phyloP scores from a whole-genome alignment of 2,329 filamentous ascomycete species.

The Huntiella savannae region DNA sequence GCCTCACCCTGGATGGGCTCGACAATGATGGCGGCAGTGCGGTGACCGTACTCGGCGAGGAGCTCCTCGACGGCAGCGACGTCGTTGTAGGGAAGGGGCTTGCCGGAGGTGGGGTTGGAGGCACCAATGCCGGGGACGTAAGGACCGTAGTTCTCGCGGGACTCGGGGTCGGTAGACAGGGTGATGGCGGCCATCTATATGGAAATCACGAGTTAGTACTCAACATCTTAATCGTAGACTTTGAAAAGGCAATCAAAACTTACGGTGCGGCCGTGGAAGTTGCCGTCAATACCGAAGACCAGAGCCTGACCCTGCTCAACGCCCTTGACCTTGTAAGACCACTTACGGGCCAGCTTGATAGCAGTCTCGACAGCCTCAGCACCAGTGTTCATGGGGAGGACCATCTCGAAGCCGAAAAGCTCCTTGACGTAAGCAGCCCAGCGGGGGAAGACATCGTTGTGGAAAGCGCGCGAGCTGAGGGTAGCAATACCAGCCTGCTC shows the following conservation, averaged over 20 bases:
- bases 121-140: constrained; percentile 82
- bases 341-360: constrained; percentile 90
- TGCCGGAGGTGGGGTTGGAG: constrained; percentile 50
- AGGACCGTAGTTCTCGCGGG: constrained; percentile 88
- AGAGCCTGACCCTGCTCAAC: constrained; percentile 70
- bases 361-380: constrained; percentile 92
- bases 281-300: constrained; percentile 69
- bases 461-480: constrained; percentile 83
- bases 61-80: constrained; percentile 60
- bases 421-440: constrained; percentile 84
- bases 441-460: constrained; percentile 94
- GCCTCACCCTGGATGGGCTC: constrained; percentile 97
- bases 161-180: constrained; percentile 87
- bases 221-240: background rate
- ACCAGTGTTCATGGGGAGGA: constrained; percentile 93
- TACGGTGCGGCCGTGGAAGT: constrained; percentile 92
- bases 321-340: constrained; percentile 92
- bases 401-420: constrained; percentile 93
- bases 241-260: constrained; percentile 18
- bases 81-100: constrained; percentile 72
- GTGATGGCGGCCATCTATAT: constrained; percentile 77
- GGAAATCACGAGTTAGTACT: constrained; percentile 6
- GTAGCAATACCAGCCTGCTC: constrained; percentile 83
- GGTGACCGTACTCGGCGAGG: constrained; percentile 60
- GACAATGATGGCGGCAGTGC: constrained; percentile 81